phyloP scores from a whole-genome alignment of 1,139 yeast genomes.

The Cylindricascospora bacillispora region DNA sequence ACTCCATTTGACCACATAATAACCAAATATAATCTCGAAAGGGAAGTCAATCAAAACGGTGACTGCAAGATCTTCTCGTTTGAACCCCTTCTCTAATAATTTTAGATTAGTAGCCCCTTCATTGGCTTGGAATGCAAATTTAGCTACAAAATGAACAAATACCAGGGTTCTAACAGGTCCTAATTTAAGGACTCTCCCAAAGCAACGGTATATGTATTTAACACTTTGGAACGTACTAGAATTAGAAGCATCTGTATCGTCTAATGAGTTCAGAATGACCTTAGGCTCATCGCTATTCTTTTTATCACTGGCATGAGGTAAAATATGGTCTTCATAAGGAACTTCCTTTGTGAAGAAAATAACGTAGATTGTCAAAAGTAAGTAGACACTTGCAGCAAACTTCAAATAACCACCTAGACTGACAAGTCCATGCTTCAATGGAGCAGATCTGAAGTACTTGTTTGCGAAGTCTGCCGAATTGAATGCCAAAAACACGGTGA shows the following conservation, averaged over 20 bases:
- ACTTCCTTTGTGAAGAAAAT: constrained; percentile 50
- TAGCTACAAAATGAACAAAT: constrained; percentile 62
- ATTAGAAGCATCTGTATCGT: constrained; percentile 19
- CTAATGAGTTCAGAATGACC: constrained; percentile 6
- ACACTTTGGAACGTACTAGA: constrained; percentile 21
- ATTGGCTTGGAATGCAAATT: constrained; percentile 88
- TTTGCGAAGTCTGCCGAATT: constrained; percentile 91
- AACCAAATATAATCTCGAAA: constrained; percentile 87
- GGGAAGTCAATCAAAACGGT: constrained; percentile 94
- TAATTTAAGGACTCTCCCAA: constrained; percentile 64
- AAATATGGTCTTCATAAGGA: constrained; percentile 29
- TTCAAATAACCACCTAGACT: constrained; percentile 62
- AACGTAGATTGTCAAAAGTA: constrained; percentile 53
- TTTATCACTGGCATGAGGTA: constrained; percentile 28
- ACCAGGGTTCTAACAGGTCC: constrained; percentile 70
- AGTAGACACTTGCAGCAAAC: constrained; percentile 66
- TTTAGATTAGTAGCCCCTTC: constrained; percentile 93
- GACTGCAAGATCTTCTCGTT: constrained; percentile 85
- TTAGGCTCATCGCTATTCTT: constrained; percentile 19
- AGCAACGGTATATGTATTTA: constrained; percentile 50
- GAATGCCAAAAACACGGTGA: constrained; percentile 81
- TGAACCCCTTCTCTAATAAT: constrained; percentile 81
- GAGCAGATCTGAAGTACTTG: constrained; percentile 53
- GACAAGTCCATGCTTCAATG: constrained; percentile 53
- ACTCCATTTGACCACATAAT: constrained; percentile 85